Percentiles rank a stretch among this genome's conserved stretches.
phyloP scores from a whole-genome alignment of 345 rosid species.

The Syzygium aromaticum region DNA sequence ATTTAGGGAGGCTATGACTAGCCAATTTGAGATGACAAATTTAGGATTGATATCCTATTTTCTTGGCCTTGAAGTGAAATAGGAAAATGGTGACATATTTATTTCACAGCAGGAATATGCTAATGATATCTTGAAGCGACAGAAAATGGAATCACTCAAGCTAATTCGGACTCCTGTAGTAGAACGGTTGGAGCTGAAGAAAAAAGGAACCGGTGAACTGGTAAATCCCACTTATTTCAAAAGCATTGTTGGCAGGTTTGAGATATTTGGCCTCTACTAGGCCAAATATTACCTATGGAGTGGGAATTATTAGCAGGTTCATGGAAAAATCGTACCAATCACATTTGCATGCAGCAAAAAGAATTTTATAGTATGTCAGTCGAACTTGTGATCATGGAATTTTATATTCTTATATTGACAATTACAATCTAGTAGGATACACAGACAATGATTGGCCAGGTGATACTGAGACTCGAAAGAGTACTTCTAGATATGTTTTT shows the following conservation, averaged over 20 bases:
- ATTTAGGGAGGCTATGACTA: neutral
- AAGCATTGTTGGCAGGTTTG: neutral
- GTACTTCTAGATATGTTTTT: neutral
- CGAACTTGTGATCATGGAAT: neutral
- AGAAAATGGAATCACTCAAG: neutral
- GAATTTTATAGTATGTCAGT: neutral
- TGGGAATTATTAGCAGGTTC: neutral
- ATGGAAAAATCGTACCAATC: neutral
- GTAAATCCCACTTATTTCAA: neutral
- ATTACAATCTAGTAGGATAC: neutral
- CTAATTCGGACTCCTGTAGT: neutral
- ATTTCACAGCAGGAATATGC: neutral
- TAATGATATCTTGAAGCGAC: neutral
- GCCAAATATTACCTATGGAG: neutral
- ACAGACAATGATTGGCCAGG: accelerated
- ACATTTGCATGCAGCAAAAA: neutral
- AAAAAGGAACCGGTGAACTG: neutral
- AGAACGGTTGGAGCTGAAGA: neutral
- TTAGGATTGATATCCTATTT: neutral
- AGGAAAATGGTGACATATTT: neutral
- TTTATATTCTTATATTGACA: neutral
- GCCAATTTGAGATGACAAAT: neutral
- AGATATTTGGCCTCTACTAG: neutral
- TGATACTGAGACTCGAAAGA: neutral
- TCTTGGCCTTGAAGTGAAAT: neutral